Evolutionary conservation across 176 grass and related monocot genomes (phyloP).

Genomic region (Oryza nivara): DNA sequence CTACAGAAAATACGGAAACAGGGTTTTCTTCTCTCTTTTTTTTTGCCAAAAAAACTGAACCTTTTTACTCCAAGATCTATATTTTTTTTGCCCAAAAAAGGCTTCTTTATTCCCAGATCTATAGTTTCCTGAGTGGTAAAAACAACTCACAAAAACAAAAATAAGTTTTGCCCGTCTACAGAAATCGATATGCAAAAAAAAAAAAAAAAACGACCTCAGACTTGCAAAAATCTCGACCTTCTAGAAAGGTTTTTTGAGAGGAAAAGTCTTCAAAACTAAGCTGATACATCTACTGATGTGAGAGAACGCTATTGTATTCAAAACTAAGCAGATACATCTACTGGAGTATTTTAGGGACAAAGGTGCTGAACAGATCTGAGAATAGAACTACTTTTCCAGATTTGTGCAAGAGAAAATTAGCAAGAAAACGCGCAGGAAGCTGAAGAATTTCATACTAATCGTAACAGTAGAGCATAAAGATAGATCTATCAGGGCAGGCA

Average conservation of each 20-base stretch:
- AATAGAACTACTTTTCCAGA: neutral
- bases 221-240: neutral
- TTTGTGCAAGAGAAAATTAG: too few relatives aligned
- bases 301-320: neutral
- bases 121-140: neutral
- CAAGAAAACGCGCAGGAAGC: neutral
- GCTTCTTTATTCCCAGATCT: slow-evolving; percentile 1
- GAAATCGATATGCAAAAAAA: neutral
- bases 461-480: neutral
- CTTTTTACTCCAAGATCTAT: neutral
- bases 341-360: neutral
- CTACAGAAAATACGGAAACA: neutral
- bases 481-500: slow-evolving; percentile 13
- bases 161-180: neutral
- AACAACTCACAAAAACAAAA: neutral
- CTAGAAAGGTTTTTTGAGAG: neutral
- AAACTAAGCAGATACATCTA: neutral
- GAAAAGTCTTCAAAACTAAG: neutral
- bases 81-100: neutral
- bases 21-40: neutral
- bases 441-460: neutral
- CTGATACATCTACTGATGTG: neutral
- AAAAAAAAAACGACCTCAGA: neutral
- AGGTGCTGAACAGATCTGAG: neutral
- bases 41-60: neutral